Evolutionary conservation across 2,329 filamentous ascomycete genomes (phyloP).

Genomic region (Sclerotinia subarctica): DNA sequence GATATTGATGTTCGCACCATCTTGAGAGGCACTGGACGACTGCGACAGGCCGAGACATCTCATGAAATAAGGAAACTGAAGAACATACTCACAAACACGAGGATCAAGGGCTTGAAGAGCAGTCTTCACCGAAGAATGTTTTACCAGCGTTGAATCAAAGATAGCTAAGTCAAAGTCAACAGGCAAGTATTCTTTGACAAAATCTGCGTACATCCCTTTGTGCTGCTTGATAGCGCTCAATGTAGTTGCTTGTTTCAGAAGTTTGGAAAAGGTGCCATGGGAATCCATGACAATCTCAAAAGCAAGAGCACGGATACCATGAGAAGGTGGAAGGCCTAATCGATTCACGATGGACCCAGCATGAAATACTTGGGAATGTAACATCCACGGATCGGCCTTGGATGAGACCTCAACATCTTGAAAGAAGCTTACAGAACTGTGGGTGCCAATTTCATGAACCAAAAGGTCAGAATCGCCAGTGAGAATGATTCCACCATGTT

Average conservation of each 20-base stretch:
- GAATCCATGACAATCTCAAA: slow-evolving; percentile 37
- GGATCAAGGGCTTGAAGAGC: slow-evolving; percentile 43
- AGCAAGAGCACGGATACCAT: slow-evolving; percentile 42
- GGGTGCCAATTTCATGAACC: slow-evolving; percentile 63
- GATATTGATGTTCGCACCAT: slow-evolving; percentile 41
- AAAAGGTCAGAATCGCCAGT: slow-evolving; percentile 88
- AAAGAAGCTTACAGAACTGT: slow-evolving; percentile 66
- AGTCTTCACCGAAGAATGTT: background rate
- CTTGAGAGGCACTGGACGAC: background rate
- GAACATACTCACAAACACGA: slow-evolving; percentile 49
- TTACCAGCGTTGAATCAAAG: background rate
- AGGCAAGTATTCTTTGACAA: slow-evolving; percentile 31
- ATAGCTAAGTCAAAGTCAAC: slow-evolving; percentile 3
- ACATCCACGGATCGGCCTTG: slow-evolving; percentile 22
- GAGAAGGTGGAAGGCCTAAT: slow-evolving; percentile 42
- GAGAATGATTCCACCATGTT: slow-evolving; percentile 56
- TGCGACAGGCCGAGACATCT: slow-evolving; percentile 28
- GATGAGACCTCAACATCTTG: slow-evolving; percentile 50
- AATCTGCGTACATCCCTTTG: slow-evolving; percentile 28
- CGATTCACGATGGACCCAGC: slow-evolving; percentile 45
- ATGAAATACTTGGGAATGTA: slow-evolving; percentile 39
- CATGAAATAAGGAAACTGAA: slow-evolving; percentile 41
- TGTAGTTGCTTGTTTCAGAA: slow-evolving; percentile 29
- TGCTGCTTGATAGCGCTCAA: slow-evolving; percentile 26
- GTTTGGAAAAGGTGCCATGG: slow-evolving; percentile 31